These are phyloP conservation scores for Mortierella hygrophila DNA, from an alignment of 192 early-diverging fungal genomes.

Conservation along the genomic window DNA sequence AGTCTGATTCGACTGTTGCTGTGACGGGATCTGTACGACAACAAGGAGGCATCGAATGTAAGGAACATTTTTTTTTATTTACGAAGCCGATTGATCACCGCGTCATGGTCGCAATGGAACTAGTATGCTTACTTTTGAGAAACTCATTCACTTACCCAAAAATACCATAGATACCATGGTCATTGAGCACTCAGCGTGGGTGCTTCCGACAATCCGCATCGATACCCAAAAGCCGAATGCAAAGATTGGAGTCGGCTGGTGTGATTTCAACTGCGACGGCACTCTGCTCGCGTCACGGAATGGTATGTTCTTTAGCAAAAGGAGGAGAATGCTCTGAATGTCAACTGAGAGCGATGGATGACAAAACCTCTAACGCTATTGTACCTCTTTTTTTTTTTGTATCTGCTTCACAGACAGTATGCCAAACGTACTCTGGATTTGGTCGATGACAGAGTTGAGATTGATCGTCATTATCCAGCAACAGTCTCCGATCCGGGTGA, in stretches of 20 bases:
- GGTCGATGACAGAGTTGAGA: constrained; percentile 67
- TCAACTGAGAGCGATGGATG: neutral
- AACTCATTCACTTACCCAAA: neutral
- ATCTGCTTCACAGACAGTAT: constrained; percentile 71
- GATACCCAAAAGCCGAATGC: constrained; percentile 82
- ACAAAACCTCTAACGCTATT: neutral
- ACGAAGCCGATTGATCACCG: neutral
- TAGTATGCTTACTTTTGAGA: neutral
- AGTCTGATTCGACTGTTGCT: constrained; percentile 30
- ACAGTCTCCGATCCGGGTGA: constrained; percentile 63
- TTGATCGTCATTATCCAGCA: constrained; percentile 72
- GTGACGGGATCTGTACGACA: constrained; percentile 56
- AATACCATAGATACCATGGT: constrained; percentile 64
- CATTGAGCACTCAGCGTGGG: constrained; percentile 65
- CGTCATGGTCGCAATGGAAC: neutral
- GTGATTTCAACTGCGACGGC: constrained; percentile 75
- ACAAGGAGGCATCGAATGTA: constrained; percentile 46
- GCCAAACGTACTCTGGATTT: constrained; percentile 82
- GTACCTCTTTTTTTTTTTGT: neutral
- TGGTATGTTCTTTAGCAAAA: constrained; percentile 63
- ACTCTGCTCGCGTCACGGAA: constrained; percentile 71
- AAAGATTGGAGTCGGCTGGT: constrained; percentile 76
- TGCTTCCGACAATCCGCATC: constrained; percentile 62
- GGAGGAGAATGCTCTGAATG: neutral
- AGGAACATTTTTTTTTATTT: neutral